Evolutionary conservation across 306 rosid genomes (phyloP).

Genomic region (Notholithocarpus densiflorus): DNA sequence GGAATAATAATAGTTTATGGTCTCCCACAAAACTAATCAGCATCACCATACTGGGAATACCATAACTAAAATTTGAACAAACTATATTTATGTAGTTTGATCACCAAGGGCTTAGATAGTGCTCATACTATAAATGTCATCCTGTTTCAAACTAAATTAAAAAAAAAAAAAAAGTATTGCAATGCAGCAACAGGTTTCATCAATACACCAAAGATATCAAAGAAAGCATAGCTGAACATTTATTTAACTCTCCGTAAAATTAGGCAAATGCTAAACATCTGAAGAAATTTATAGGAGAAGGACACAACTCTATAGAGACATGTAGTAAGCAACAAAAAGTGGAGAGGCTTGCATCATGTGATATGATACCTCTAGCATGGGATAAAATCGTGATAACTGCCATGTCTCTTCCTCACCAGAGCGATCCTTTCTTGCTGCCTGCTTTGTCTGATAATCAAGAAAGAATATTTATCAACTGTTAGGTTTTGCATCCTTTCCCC

Average conservation of each 20-base stretch:
- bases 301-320: not conserved
- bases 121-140: not conserved
- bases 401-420: constrained; percentile 76
- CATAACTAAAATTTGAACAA: not conserved
- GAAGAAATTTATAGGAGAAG: not conserved
- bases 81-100: not conserved
- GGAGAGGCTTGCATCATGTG: constrained; percentile 9
- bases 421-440: constrained; percentile 82
- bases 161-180: not conserved
- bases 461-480: constrained; percentile 5
- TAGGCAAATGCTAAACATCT: not conserved
- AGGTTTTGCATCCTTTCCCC: not conserved
- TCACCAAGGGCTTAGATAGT: not conserved
- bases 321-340: not conserved
- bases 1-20: not conserved
- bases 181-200: not conserved
- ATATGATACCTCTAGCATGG: constrained; percentile 73
- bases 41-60: not conserved
- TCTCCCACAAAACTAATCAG: not conserved
- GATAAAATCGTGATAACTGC: constrained; percentile 86
- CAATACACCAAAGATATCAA: not conserved
- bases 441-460: constrained; percentile 49
- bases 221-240: not conserved
- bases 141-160: not conserved
- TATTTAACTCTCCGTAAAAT: no score